Base-by-base conservation (phyloP, 148 eudicot species). In the Talinum fruticosum region DNA sequence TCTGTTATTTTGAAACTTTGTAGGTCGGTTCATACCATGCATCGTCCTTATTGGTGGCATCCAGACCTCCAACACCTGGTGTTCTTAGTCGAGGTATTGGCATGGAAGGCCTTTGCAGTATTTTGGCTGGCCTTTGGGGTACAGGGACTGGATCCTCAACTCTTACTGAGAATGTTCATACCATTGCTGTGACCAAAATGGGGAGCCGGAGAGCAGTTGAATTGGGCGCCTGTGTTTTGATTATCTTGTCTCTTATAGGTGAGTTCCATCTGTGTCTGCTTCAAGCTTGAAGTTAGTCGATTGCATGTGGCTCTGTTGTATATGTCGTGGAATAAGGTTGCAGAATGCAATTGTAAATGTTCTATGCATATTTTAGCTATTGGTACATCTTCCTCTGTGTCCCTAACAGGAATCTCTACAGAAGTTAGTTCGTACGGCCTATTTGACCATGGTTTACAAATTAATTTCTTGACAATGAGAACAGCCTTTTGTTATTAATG, bases 21-120 rank as follows among this genome's bases (percentile, higher is more conserved):
- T 82, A 95, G 98, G 91, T 95, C 73, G 98, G 98, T 30, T 95
- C 98, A 34, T 95, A 95, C 72, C 98, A 95, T 83, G 98, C 98
- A 72, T 87, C 98, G 36, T 91, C 97, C 49, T 82, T 92, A 66
- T 72, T 95, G 88, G 99, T 95, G 68, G 97, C 97, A 51, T 95
- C 99, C n/a, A 90, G 99, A 73, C 97, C 99, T 59, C 99, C 99
- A 26, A 92, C 99, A 47, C 91, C 88, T 51, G 99, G 99, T 26
- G 90, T 95, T 75, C 68, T 95, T 51, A 92, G 97, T 84, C 90
- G 99, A 62, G 99, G 94, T 59, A 95, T 95, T 61, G 99, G 99
- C 65, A 84, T 95, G 73, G 99, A 95, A 90, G 99, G 99, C 71
- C 79, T 95, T 76, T 86, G 86, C 71, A 91, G 99, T 76, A 73